These are phyloP conservation scores for Lentinus brumalis DNA, from an alignment of 768 basidiomycete species.

Conservation along the genomic window DNA sequence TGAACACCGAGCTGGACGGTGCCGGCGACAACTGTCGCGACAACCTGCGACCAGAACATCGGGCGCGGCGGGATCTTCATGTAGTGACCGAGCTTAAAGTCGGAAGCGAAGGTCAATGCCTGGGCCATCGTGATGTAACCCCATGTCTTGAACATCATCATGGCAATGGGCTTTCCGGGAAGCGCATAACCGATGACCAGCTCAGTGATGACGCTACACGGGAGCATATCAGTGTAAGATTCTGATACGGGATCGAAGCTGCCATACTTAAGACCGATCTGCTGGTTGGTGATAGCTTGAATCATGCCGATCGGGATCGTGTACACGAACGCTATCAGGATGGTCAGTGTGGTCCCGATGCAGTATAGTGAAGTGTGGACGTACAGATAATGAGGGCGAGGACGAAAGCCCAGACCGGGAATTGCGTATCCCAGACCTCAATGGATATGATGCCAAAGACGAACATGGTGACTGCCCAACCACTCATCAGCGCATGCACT, in stretches of 20 bases:
- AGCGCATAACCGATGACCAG: conserved; percentile 64
- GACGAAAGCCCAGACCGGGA: conserved; percentile 70
- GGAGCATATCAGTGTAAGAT: background rate
- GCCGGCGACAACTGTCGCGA: conserved; percentile 57
- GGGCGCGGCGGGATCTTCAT: conserved; percentile 64
- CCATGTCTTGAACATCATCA: conserved; percentile 81
- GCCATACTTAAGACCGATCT: conserved; percentile 56
- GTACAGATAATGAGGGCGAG: conserved; percentile 46
- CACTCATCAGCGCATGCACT: background rate
- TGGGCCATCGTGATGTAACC: conserved; percentile 68
- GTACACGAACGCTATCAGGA: conserved; percentile 51
- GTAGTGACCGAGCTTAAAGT: conserved; percentile 78
- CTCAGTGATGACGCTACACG: conserved; percentile 66
- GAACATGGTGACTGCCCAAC: conserved; percentile 48
- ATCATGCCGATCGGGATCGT: conserved; percentile 83
- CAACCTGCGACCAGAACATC: conserved; percentile 53
- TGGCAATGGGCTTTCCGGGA: conserved; percentile 68
- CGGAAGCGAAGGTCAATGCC: conserved; percentile 68
- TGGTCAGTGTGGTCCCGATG: background rate
- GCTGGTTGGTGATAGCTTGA: conserved; percentile 80
- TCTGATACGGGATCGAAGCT: background rate
- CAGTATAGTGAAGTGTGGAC: background rate
- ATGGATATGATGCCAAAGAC: conserved; percentile 63
- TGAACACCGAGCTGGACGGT: conserved; percentile 70
- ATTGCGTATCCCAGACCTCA: conserved; percentile 63